Evolutionary conservation across 2,329 filamentous ascomycete species (phyloP), one percentile per base, ranked within the genome.

Genomic region (Penicillium sp.): DNA sequence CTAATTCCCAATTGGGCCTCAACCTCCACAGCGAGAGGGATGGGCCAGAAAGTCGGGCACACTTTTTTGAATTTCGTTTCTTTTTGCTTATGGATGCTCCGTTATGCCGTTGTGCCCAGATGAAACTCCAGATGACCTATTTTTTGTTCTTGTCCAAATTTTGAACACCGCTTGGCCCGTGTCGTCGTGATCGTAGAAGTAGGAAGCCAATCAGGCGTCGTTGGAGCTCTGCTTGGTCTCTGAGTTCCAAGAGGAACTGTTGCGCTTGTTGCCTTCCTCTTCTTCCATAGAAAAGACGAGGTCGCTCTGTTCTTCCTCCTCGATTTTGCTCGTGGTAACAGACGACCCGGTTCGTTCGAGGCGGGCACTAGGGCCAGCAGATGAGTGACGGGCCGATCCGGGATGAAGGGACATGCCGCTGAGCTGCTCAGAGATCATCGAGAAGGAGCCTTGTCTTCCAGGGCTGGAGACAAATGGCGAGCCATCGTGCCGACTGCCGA

Each of bases 371-470:
- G 62, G 57, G 23, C 59, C 65, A 15, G 64, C 51, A 23, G 71
- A 65, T 26, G 70, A 63, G 44, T 69, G 71, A 9, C 73, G 71
- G 16, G 68, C 69, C n/a, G 69, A 68, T 42, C 65, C 66, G 29
- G 75, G 74, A 51, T 78, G 72, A 33, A 79, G 68, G 6, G 71
- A 75, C 59, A 74, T 69, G 51, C 72, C 66, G 46, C 69, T 66
- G n/a, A 83, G 65, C 59, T 82, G 82, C 63, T 84, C 81, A 43
- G 81, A 83, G 49, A 85, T 81, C 76, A 83, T 83, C 47, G 81
- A 82, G 76, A 84, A 83, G 13, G 80, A 80, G 4, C 79, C 74
- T 61, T 83, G 81, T 18, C 81, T 76, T 28, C 79, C 76, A 13
- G 83, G 81, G 28, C 80, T 82, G 18, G 80, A 77, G 38, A 84